Base-by-base conservation (phyloP, 2,329 filamentous ascomycete genomes). In the Teratosphaeria zuluensis region DNA sequence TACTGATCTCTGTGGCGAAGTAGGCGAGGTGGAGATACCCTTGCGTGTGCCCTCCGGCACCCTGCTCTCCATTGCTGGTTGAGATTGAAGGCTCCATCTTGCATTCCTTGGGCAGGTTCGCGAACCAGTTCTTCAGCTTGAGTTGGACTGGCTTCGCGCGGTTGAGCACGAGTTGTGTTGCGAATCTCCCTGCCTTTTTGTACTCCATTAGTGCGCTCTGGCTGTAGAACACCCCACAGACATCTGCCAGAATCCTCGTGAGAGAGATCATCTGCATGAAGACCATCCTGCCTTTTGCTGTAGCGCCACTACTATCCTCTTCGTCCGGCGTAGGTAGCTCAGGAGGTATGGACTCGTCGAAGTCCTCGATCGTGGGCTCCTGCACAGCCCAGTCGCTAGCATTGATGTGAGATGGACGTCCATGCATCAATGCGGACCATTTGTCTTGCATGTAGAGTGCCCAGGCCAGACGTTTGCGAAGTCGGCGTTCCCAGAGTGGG, bases 361-460 rank as follows among this genome's bases (percentile, higher is more conserved):
- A 91, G 70, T 92, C 88, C 59, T 85, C 83, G 53, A 79, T 73
- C 4, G 77, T 80, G n/a, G 90, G 80, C 6, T 78, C 70, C 59
- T 80, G 80, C 5, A 95, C 90, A 1, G 86, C 90, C 90, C 90
- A 95, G 72, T 95, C 84, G 21, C 80, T 76, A 19, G 78, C 73
- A 62, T 83, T 82, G 58, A 86, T 84, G 64, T 95, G 90, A 4
- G 90, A 94, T 0, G 90, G 91, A 11, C 90, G 85, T 9, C 90
- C 90, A 68, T 95, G 89, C 28, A 94, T 86, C 21, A 95, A 78
- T 1, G 90, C 86, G 16, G 88, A 89, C 91, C 91, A 95, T 72
- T 89, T 95, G 74, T 96, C 92, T 74, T 96, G 90, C 87, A 95
- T 92, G 71, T 94, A 95, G 55, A 95, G 74, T 1, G 89, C 91